Base-by-base conservation (phyloP, 1,284 basidiomycete species). In the Polyporus tsugae region DNA sequence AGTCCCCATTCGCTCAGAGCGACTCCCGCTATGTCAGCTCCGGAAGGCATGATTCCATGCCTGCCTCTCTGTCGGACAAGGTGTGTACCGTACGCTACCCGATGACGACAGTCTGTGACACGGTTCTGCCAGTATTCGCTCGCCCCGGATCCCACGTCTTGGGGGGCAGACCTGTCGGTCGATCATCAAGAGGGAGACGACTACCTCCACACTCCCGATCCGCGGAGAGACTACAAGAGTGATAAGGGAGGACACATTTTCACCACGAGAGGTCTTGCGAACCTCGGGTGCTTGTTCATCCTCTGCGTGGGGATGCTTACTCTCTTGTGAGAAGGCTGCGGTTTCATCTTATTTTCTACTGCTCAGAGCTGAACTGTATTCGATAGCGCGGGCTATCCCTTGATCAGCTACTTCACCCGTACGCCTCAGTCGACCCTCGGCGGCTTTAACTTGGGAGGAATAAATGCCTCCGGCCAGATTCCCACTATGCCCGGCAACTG, bases 401-500 rank as follows among this genome's bases (percentile, higher is more conserved):
- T 97, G 69, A 87, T 94, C 75, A 86, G 88, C 17, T 91, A 90
- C 77, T 90, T 93, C 76, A 88, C 86, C 4, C 79, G 81, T 55
- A 80, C 82, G 36, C 72, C 76, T 15, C 82, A 82, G 35, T 87
- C 88, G 2, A 85, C 80, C 10, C 78, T 85, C 15, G 91, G 91
- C 17, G 94, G 89, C 2, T 93, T 91, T 78, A 94, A 94, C 75
- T 75, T 95, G 29, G 95, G 94, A 35, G 94, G 95, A 7, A 92
- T 88, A 68, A 97, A 96, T 77, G 88, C 88, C 6, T 87, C 87
- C 15, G 95, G 95, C 49, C 94, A 95, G 82, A 89, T 86, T 70
- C 76, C 93, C 19, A 80, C 80, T 38, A 89, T 96, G 63, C 68
- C 78, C 10, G 89, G 91, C 4, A 88, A 88, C 75, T 91, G 88